Evolutionary conservation across 345 rosid genomes (phyloP), one percentile per base, ranked within the genome.

Genomic region (Turritis glabra): DNA sequence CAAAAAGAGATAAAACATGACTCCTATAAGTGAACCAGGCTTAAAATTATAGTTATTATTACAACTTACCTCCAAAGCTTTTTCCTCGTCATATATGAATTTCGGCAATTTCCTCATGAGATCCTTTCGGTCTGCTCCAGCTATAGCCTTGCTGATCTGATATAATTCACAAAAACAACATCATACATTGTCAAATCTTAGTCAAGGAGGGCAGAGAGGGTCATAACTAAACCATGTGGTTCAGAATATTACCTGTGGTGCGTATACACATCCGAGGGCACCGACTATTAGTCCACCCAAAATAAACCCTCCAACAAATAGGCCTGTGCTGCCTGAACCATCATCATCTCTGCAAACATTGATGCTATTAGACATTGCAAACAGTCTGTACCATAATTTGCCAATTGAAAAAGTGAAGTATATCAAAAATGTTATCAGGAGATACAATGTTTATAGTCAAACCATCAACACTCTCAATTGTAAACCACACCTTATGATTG

Each of bases 71-170:
- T 94, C 98, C 78, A 89, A 82, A 72, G 90, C 91, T 74, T 91
- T 93, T 58, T 93, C 97, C 84, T 91, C 98, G 70, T 94, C 98
- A 23, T 91, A 94, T n/a, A 94, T 89, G 85, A 94, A 94, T 77
- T 88, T 91, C 37, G 98, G 98, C 81, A 94, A 87, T 69, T 82
- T 94, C 86, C 87, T 91, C 98, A 94, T 86, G 33, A 94, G 83
- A 74, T 91, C 95, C 83, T 90, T 94, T 30, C 84, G 64, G 82
- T 94, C 89, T 73, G 92, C 82, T 55, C 88, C 95, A 71, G 90
- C 84, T 70, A 94, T 80, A 17, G 87, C 97, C 83, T 79, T 87
- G 83, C 95, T 94, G 80, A 94, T 86, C 97, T 94, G 77, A 58
- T 18, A 19, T 10, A 26, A 59, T 25, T 15, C 18, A 76, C 5